Base-by-base conservation (phyloP, 208 protist species). In the Herpetomonas samuelpessoai region DNA sequence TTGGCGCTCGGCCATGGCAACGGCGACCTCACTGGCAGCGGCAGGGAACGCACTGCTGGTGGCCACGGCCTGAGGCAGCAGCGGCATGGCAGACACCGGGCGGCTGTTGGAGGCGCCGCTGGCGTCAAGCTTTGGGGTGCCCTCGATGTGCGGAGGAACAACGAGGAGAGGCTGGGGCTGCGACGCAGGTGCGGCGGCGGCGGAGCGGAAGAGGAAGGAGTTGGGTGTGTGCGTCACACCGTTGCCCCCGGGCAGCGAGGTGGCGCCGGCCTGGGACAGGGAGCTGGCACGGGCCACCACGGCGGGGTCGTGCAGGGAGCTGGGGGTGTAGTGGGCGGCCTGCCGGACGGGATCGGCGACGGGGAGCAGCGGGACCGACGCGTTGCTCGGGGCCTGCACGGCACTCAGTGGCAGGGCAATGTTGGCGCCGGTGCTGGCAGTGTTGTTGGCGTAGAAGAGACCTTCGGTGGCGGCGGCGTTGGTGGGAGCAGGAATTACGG, bases 81-180 rank as follows among this genome's bases (percentile, higher is more conserved):
- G 56, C 57, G 59, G 58, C 16, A 24, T 47, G 1, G 65, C 57
- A 14, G 64, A 64, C 35, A 41, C 35, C 9, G 35, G 35, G 14
- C 35, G 35, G 35, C 35, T 41, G 35, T 14, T 41, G 2, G 72
- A 71, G 41, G 31, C 49, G 25, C 58, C 49, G 28, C 60, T 47
- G 49, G 55, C 49, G n/a, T 38, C 70, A 9, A 58, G 61, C 26
- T 55, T 38, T 9, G 59, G 55, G 44, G 55, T 39, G 29, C 68
- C 68, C 24, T 69, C 54, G 44, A 80, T 74, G 64, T 75, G 26
- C 48, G 74, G 67, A 0, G 67, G 62, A 21, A 66, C 46, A 6
- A 65, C 62, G 21, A 85, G 66, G 53, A 85, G 52, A 18, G 60
- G 57, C 49, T 71, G 71, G 31, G 70, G 44, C 50, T 56, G 51